Percentiles rank a stretch among this genome's conserved stretches.
These are phyloP conservation scores for Durio zibethinus DNA, from an alignment of 345 rosid species.

Conservation along the genomic window DNA sequence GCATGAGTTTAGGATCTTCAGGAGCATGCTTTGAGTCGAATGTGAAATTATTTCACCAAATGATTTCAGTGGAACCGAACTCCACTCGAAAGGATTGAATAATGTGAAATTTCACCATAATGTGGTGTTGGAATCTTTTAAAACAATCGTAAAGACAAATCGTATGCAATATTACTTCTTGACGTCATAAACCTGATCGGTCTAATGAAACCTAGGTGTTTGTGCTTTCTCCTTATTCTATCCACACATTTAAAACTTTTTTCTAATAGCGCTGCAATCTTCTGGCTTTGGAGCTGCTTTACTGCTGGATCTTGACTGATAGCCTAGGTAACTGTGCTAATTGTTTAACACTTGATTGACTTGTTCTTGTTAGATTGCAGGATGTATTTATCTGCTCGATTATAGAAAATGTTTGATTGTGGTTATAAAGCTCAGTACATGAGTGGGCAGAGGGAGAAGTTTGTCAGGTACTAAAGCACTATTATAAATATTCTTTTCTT, in stretches of 20 bases:
- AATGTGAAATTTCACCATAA: neutral
- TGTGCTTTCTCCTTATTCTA: neutral
- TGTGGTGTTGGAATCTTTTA: neutral
- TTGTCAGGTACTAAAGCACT: slow-evolving; percentile 59
- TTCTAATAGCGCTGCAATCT: neutral
- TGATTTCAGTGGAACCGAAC: neutral
- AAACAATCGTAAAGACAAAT: neutral
- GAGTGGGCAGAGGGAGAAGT: slow-evolving; percentile 74
- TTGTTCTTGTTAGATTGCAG: slow-evolving; percentile 31
- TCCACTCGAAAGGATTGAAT: neutral
- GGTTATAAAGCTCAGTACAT: slow-evolving; percentile 57
- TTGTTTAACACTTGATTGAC: neutral
- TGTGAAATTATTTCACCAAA: neutral
- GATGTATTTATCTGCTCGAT: slow-evolving; percentile 35
- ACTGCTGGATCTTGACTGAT: neutral
- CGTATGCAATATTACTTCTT: neutral
- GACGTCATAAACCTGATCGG: neutral
- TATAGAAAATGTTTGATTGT: slow-evolving; percentile 60
- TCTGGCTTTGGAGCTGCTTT: neutral
- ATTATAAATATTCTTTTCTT: neutral
- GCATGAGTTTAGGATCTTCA: neutral
- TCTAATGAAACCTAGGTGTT: neutral
- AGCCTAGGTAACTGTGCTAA: neutral
- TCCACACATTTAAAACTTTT: neutral
- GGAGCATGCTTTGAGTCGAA: neutral